These are phyloP conservation scores for Gaillardinia entomophila DNA, from an alignment of 805 yeast species.

Conservation along the genomic window DNA sequence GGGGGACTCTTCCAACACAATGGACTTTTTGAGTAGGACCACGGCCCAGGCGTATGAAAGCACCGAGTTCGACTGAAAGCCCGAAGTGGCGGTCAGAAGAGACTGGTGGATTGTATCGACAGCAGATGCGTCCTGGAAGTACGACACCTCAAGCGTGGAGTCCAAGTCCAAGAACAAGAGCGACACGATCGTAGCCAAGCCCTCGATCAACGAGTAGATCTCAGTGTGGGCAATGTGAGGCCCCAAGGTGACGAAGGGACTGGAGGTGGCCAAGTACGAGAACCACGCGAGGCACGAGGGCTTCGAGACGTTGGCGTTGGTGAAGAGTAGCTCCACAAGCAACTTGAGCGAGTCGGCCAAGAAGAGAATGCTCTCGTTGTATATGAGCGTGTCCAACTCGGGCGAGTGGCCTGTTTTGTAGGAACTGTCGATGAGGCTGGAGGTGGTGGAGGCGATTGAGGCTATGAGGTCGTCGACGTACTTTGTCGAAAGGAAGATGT, in stretches of 20 bases:
- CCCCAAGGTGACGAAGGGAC: constrained; percentile 19
- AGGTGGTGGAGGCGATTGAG: constrained; percentile 7
- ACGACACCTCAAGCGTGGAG: constrained; percentile 31
- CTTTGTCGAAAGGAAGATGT: constrained; percentile 27
- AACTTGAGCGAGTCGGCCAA: constrained; percentile 31
- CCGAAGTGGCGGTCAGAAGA: constrained; percentile 22
- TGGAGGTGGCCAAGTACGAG: constrained; percentile 34
- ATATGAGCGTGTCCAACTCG: constrained; percentile 14
- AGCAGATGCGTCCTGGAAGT: constrained; percentile 22
- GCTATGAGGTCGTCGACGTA: constrained; percentile 17
- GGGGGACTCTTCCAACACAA: constrained; percentile 31
- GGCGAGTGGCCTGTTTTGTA: constrained; percentile 9
- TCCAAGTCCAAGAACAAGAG: constrained; percentile 54
- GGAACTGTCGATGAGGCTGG: constrained; percentile 5
- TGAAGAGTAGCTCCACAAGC: constrained; percentile 33
- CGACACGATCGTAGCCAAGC: constrained; percentile 44
- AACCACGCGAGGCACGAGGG: constrained; percentile 50
- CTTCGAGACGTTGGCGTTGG: constrained; percentile 27
- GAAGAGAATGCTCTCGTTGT: constrained; percentile 25
- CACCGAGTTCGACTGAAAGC: constrained; percentile 41
- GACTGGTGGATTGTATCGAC: constrained; percentile 37
- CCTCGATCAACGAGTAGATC: constrained; percentile 31
- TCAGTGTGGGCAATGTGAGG: constrained; percentile 20
- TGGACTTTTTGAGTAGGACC: constrained; percentile 46
- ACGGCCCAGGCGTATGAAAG: constrained; percentile 69